Conservation (phyloP, 1,284 basidiomycete species). For the Cryptococcus hybrid region DNA sequence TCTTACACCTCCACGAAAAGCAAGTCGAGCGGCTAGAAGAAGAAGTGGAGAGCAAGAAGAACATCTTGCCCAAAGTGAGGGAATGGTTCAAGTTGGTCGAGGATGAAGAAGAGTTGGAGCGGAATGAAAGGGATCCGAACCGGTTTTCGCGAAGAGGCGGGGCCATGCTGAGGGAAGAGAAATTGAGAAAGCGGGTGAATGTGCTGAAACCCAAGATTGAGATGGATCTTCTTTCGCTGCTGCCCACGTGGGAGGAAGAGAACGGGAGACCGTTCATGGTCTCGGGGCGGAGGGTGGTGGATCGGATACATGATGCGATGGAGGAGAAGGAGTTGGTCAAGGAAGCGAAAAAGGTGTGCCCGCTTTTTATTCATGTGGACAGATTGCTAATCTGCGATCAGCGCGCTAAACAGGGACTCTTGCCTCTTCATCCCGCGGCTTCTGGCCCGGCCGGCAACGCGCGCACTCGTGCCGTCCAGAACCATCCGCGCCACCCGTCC, state of each 20-base stretch:
- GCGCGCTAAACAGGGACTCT: constrained; percentile 25
- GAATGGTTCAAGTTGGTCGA: constrained; percentile 91
- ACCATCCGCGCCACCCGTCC: constrained; percentile 20
- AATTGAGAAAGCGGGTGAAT: constrained; percentile 93
- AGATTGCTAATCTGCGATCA: constrained; percentile 12
- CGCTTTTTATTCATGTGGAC: not conserved
- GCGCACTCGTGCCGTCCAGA: constrained; percentile 20
- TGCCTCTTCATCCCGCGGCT: not conserved
- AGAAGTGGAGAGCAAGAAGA: constrained; percentile 72
- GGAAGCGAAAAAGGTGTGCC: constrained; percentile 63
- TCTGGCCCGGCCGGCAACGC: not conserved
- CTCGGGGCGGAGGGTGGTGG: constrained; percentile 77
- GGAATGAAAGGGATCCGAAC: constrained; percentile 40
- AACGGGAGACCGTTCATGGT: constrained; percentile 76
- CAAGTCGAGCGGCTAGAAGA: constrained; percentile 77
- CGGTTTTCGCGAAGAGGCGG: constrained; percentile 58
- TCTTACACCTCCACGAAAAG: constrained; percentile 71
- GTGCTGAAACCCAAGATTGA: constrained; percentile 95
- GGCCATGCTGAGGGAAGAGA: constrained; percentile 85
- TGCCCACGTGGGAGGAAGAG: constrained; percentile 86
- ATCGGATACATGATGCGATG: constrained; percentile 68
- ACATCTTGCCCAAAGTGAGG: constrained; percentile 71
- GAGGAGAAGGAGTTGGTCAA: constrained; percentile 64
- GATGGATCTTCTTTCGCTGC: constrained; percentile 72
- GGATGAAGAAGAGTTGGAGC: constrained; percentile 82